Percentiles rank a stretch among this genome's conserved stretches.
Conservation (phyloP, 768 basidiomycete genomes). For the Mycena olivaceomarginata region DNA sequence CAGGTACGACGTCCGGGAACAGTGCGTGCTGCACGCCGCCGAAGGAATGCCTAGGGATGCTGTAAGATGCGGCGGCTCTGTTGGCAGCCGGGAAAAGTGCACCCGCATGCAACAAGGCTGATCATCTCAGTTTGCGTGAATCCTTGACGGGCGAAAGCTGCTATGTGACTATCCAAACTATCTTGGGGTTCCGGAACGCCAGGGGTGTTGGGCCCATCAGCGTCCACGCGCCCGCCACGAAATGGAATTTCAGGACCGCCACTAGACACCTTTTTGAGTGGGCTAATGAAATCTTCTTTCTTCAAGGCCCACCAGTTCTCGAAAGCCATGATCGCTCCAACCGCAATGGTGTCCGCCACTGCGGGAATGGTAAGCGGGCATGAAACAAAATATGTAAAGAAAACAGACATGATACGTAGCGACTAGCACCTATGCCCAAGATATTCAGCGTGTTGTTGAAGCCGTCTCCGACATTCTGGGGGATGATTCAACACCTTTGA, state of each 20-base stretch:
- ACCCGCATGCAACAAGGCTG: slow-evolving; percentile 31
- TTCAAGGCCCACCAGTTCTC: slow-evolving; percentile 3
- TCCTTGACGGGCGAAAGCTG: slow-evolving; percentile 13
- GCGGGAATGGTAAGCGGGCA: neutral
- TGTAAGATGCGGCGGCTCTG: neutral
- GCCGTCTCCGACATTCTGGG: slow-evolving; percentile 6
- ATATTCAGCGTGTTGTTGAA: slow-evolving; percentile 3
- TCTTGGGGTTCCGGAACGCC: slow-evolving; percentile 17
- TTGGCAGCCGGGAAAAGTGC: neutral
- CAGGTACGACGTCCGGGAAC: slow-evolving; percentile 15
- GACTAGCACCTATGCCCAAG: neutral
- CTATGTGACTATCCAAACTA: slow-evolving; percentile 21
- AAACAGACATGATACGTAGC: neutral
- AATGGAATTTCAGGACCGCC: neutral
- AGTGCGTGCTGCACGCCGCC: slow-evolving; percentile 25
- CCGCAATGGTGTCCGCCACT: slow-evolving; percentile 5
- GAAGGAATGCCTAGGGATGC: neutral
- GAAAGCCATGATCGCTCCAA: slow-evolving; percentile 1
- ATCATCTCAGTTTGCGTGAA: slow-evolving; percentile 34
- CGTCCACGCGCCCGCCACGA: slow-evolving; percentile 15
- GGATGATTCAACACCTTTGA: too few relatives aligned
- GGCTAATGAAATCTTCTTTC: neutral
- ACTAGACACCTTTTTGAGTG: neutral
- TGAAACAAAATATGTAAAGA: neutral
- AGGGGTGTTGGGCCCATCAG: slow-evolving; percentile 2